These are phyloP conservation scores for sunflower (Helianthus annuus) DNA, from an alignment of 129 eudicot genomes.

Conservation along the genomic window HanXRQr2.0-SUNRISE NC_035449.2:58274617-58275116, in stretches of 20 bases:
- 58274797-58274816: slow-evolving; percentile 10
- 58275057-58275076: slow-evolving; percentile 57
- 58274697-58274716: slow-evolving; percentile 86
- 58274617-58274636: slow-evolving; percentile 20
- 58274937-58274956: slow-evolving; percentile 36
- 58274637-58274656: slow-evolving; percentile 78
- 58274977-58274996: slow-evolving; percentile 1
- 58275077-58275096: slow-evolving; percentile 70
- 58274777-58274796: slow-evolving; percentile 11
- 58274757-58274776: slow-evolving; percentile 10
- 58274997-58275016: slow-evolving; percentile 68
- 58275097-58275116: slow-evolving; percentile 2
- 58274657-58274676: slow-evolving; percentile 53
- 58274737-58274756: slow-evolving; percentile 10
- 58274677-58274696: slow-evolving; percentile 95
- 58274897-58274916: slow-evolving; percentile 66
- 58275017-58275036: slow-evolving; percentile 87
- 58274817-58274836: slow-evolving; percentile 94
- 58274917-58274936: slow-evolving; percentile 89
- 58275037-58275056: slow-evolving; percentile 87
- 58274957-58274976: slow-evolving; percentile 4
- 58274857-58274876: slow-evolving; percentile 69
- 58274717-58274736: slow-evolving; percentile 67
- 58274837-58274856: slow-evolving; percentile 51
- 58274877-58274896: slow-evolving; percentile 60